Evolutionary conservation across 2,329 filamentous ascomycete genomes (phyloP).

Genomic region (Penicillium sp.): DNA sequence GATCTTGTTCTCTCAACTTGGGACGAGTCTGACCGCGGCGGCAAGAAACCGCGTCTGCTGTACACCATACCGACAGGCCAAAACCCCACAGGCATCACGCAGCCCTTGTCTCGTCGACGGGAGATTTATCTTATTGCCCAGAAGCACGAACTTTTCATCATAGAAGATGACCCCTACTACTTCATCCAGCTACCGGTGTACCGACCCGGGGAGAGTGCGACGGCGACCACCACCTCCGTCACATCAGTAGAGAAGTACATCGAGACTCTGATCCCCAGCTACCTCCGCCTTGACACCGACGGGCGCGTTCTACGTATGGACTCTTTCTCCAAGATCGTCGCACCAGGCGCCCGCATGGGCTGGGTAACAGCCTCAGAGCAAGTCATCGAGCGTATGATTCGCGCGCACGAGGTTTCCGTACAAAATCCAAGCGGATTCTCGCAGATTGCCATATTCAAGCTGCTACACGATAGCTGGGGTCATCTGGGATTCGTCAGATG

Average conservation of each 20-base stretch:
- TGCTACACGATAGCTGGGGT: conserved; percentile 51
- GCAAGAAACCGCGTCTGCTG: conserved; percentile 54
- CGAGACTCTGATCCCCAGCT: conserved; percentile 16
- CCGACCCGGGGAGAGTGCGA: no score
- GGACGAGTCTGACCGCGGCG: conserved; percentile 23
- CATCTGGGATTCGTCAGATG: conserved; percentile 4
- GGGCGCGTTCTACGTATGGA: conserved; percentile 79
- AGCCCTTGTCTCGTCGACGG: conserved; percentile 1
- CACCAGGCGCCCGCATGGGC: conserved; percentile 67
- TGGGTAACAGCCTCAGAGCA: conserved; percentile 81
- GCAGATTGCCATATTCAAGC: conserved; percentile 71
- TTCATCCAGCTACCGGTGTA: conserved; percentile 1
- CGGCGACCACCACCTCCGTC: not conserved
- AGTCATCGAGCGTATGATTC: conserved; percentile 68
- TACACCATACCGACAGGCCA: conserved; percentile 68
- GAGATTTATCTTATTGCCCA: conserved; percentile 3
- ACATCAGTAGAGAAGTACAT: no score
- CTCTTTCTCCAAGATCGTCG: conserved; percentile 77
- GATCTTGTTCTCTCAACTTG: not conserved
- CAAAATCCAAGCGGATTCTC: conserved; percentile 74
- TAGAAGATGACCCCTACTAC: conserved; percentile 11
- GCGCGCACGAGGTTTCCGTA: conserved; percentile 69
- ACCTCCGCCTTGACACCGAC: conserved; percentile 68
- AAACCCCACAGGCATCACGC: conserved; percentile 33
- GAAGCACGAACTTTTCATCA: conserved; percentile 8